A percentile compares a stretch with the other conserved stretches of the same genome.
phyloP scores from a whole-genome alignment of 2,329 filamentous ascomycete species.

The Aureobasidium sp. region DNA sequence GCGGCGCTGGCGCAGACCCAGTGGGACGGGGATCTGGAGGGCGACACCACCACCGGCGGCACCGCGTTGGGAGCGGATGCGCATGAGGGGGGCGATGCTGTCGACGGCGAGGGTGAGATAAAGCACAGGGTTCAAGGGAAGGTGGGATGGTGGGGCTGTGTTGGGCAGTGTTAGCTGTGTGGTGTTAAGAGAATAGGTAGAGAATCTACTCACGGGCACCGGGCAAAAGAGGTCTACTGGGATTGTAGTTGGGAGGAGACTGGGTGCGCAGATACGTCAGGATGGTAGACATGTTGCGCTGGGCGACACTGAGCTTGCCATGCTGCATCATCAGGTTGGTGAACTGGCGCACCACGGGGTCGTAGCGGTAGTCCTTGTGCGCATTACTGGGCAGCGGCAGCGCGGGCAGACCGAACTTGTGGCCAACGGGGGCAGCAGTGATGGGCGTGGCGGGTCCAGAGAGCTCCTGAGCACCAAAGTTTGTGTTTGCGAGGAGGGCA shows the following conservation, averaged over 20 bases:
- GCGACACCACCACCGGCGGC: constrained; percentile 75
- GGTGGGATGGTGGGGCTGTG: constrained; percentile 62
- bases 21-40: constrained; percentile 20
- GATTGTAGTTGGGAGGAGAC: constrained; percentile 68
- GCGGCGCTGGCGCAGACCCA: constrained; percentile 21
- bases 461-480: not conserved
- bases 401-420: constrained; percentile 70
- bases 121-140: constrained; percentile 80
- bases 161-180: not conserved
- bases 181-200: not conserved
- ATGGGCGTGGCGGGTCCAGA: not conserved
- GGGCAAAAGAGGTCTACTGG: constrained; percentile 64
- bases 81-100: constrained; percentile 82
- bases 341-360: constrained; percentile 76
- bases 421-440: constrained; percentile 30
- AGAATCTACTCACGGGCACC: constrained; percentile 41
- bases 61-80: constrained; percentile 67
- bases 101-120: constrained; percentile 90
- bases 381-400: constrained; percentile 56
- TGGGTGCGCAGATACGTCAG: constrained; percentile 78
- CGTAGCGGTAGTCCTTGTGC: constrained; percentile 74
- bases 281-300: constrained; percentile 81
- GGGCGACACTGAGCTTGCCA: constrained; percentile 84
- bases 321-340: constrained; percentile 87
- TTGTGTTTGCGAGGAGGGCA: not conserved